Evolutionary conservation across 139 green algal species (phyloP).

Genomic region (Chloropicon primus): DNA sequence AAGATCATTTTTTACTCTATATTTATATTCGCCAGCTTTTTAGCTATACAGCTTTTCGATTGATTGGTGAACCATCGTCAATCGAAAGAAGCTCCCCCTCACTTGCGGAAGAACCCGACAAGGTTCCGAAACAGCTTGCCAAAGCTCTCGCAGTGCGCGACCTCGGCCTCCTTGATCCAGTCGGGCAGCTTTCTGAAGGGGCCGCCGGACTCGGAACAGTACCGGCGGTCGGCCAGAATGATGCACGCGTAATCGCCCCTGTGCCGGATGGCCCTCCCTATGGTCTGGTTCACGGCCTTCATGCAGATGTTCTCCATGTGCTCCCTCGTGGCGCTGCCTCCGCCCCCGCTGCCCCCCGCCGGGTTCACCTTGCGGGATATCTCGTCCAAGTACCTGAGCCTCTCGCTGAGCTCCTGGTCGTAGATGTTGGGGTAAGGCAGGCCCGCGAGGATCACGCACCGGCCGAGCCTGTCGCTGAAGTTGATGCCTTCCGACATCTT

Average conservation of each 20-base stretch:
- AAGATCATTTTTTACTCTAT: too few species aligned
- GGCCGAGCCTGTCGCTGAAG: conserved; percentile 87
- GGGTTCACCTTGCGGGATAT: neutral
- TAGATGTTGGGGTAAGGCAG: conserved; percentile 85
- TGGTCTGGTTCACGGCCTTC: conserved; percentile 90
- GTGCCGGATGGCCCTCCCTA: conserved; percentile 65
- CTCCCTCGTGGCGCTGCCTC: conserved; percentile 12
- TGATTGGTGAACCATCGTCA: too few species aligned
- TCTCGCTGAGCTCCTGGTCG: conserved; percentile 79
- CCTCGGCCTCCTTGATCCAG: conserved; percentile 43
- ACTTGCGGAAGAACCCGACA: neutral
- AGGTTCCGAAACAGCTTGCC: neutral
- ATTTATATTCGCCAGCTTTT: too few species aligned
- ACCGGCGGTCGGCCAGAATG: conserved; percentile 72
- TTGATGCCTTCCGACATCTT: conserved; percentile 98
- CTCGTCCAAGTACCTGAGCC: conserved; percentile 67
- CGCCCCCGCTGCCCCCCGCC: conserved; percentile 7
- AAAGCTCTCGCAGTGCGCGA: neutral
- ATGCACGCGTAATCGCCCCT: conserved; percentile 75
- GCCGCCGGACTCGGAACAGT: conserved; percentile 16
- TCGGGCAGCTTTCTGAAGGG: conserved; percentile 45
- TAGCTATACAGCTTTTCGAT: too few species aligned
- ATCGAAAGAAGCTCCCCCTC: neutral
- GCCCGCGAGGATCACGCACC: conserved; percentile 48
- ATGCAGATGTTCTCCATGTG: conserved; percentile 81